Base-by-base conservation (phyloP, 345 rosid species). In the Corchorus capsularis region DNA sequence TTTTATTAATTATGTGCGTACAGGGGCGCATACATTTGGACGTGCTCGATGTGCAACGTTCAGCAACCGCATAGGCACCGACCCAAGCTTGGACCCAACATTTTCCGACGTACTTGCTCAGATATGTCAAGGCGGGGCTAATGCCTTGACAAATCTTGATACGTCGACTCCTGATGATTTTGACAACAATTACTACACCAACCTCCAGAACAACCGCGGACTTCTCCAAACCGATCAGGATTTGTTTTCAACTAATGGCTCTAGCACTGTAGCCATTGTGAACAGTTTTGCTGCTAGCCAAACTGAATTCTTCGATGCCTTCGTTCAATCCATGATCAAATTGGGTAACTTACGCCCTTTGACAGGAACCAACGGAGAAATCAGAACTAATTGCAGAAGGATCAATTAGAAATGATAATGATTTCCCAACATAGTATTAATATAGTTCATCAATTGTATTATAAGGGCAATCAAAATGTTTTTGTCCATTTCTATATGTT, bases 331-430 rank as follows among this genome's bases (percentile, higher is more conserved):
- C n/a, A 87, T 85, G 85, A 78, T 85, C 13, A 83, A 69, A 0
- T 77, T 87, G 88, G 88, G 86, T 6, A 87, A 87, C 60, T 70
- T 85, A 19, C 73, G 75, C 52, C 84, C 82, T 4, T 72, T 84
- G 70, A 81, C 83, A 0, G 87, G 87, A 39, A 80, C 15, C 15
- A 63, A 66, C 64, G 89, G 87, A 6, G 83, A 84, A 74, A 84
- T 86, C 46, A 79, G 89, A 65, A n/a, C 71, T 3, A 39, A 77
- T 35, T 86, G 85, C 41, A 72, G 50, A 50, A 81, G 74, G 68
- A 53, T 86, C n/a, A 84, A 86, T 64, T 78, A 78, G 67, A 35
- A 62, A 39, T 11, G 27, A 15, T 60, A 11, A 60, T 11, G 9
- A 62, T 34, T 34, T 62, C 45, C 45, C 43, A 34, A 34, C 15